Evolutionary conservation across 192 early-diverging fungal species (phyloP).

Genomic region (Haplosporangium gracile): DNA sequence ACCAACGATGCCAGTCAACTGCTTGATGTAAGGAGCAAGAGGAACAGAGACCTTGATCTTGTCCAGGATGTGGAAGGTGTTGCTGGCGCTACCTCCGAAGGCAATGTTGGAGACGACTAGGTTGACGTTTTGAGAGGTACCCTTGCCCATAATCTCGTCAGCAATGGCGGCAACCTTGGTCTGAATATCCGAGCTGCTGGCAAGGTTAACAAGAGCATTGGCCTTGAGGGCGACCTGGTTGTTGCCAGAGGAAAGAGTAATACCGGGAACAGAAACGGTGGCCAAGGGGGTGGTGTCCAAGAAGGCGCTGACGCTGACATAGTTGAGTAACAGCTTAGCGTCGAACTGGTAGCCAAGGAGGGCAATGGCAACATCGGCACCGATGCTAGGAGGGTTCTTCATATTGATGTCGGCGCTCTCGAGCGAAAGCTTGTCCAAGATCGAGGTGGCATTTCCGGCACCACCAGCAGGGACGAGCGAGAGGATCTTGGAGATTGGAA

Average conservation of each 20-base stretch:
- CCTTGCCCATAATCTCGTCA: conserved; percentile 38
- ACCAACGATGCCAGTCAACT: conserved; percentile 22
- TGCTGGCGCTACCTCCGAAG: conserved; percentile 35
- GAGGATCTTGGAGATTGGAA: conserved; percentile 38
- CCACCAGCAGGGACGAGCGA: conserved; percentile 21
- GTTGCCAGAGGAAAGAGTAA: conserved; percentile 35
- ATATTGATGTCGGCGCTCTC: conserved; percentile 45
- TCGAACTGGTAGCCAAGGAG: conserved; percentile 42
- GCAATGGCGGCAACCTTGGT: conserved; percentile 53
- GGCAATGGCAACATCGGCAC: conserved; percentile 47
- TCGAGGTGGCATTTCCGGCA: conserved; percentile 16
- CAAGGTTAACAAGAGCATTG: conserved; percentile 36
- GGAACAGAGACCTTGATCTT: conserved; percentile 40
- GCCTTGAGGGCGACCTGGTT: conserved; percentile 39
- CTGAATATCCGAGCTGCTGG: conserved; percentile 35
- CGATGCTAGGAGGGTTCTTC: conserved; percentile 51
- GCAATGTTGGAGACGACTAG: conserved; percentile 54
- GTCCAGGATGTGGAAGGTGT: conserved; percentile 40
- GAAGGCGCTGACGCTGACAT: conserved; percentile 52
- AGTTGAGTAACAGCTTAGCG: conserved; percentile 50
- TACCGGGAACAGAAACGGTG: conserved; percentile 41
- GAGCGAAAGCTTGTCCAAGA: conserved; percentile 30
- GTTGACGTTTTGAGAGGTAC: conserved; percentile 39
- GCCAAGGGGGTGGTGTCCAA: conserved; percentile 45
- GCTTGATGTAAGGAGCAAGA: conserved; percentile 42